Evolutionary conservation across 2,329 filamentous ascomycete genomes (phyloP).

Genomic region (Venturia asperata): DNA sequence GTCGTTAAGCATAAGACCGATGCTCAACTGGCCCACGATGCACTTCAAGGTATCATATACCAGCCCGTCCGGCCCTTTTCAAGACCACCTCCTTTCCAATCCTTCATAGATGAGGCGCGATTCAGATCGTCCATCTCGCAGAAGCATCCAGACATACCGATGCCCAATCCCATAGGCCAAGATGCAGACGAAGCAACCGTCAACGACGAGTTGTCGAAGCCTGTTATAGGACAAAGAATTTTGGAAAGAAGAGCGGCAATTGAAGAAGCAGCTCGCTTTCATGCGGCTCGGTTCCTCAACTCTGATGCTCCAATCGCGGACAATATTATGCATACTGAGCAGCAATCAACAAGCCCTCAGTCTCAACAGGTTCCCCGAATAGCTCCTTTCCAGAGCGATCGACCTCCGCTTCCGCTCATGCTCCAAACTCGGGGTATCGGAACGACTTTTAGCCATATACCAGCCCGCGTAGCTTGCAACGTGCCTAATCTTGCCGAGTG

Average conservation of each 20-base stretch:
- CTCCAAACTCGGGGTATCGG: background rate
- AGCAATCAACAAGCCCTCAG: background rate
- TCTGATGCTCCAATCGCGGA: background rate
- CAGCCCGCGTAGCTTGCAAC: background rate
- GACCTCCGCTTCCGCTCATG: background rate
- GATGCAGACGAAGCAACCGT: background rate
- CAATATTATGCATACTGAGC: background rate
- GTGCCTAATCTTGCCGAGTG: constrained; percentile 20
- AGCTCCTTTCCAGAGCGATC: background rate
- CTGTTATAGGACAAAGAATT: background rate
- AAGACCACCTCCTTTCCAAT: background rate
- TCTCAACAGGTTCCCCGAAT: background rate
- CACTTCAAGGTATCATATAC: background rate
- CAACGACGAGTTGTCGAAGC: background rate
- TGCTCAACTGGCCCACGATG: background rate
- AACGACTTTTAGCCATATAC: background rate
- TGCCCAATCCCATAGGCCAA: background rate
- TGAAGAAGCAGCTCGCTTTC: background rate
- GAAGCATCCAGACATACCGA: background rate
- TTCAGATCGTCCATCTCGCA: background rate
- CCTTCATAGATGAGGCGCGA: background rate
- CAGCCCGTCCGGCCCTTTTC: background rate
- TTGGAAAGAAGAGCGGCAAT: background rate
- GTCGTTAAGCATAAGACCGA: background rate
- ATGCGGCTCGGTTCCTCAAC: background rate